Evolutionary conservation across 2,329 filamentous ascomycete genomes (phyloP).

Genomic region (Trichoderma sp.): DNA sequence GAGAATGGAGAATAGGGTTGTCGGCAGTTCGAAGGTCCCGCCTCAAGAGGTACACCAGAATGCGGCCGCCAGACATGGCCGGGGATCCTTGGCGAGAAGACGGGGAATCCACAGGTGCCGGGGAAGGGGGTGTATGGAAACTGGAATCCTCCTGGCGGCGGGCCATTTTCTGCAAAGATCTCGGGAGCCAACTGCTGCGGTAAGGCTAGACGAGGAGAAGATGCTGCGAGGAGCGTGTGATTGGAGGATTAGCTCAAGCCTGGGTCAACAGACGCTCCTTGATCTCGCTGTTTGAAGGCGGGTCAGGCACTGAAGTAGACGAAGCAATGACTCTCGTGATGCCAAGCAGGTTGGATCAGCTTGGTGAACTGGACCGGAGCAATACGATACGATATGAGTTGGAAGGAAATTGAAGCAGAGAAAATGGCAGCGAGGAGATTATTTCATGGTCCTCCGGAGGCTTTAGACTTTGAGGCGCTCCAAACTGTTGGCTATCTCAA

Average conservation of each 20-base stretch:
- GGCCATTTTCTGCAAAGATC: neutral
- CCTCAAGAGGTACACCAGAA: slow-evolving; percentile 71
- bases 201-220: neutral
- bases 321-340: neutral
- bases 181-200: neutral
- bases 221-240: neutral
- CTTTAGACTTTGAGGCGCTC: neutral
- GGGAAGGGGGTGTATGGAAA: neutral
- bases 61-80: slow-evolving; percentile 46
- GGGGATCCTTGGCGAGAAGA: neutral
- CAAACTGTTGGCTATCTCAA: neutral
- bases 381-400: too few relatives aligned
- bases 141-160: neutral
- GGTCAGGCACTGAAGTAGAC: neutral
- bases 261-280: neutral
- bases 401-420: neutral
- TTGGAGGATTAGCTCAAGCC: neutral
- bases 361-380: too few relatives aligned
- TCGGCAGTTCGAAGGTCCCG: slow-evolving; percentile 73
- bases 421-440: neutral
- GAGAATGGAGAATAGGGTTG: slow-evolving; percentile 70
- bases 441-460: neutral
- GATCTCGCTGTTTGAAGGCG: neutral
- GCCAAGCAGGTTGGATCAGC: neutral
- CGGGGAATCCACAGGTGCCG: neutral